A percentile compares a stretch with the other conserved stretches of the same genome.
These are phyloP conservation scores for Capsicum chinense DNA, from an alignment of 257 asterid species.

Conservation along the genomic window DNA sequence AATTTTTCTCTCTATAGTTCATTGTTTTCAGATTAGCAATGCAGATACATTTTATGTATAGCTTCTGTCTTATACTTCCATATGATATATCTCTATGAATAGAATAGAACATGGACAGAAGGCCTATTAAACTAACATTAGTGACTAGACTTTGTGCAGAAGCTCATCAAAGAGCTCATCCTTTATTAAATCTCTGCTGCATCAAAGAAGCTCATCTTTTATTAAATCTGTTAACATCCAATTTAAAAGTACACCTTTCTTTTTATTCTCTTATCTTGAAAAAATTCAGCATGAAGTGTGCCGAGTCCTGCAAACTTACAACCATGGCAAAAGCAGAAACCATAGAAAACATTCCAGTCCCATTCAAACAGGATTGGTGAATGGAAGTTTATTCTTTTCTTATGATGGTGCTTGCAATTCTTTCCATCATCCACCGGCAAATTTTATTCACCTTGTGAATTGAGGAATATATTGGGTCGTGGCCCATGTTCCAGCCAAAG, in stretches of 20 bases:
- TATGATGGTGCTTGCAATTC: neutral
- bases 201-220: no score
- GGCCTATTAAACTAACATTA: no score
- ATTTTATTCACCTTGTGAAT: no score
- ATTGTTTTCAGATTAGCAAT: neutral
- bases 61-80: neutral
- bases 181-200: no score
- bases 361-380: neutral
- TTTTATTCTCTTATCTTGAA: neutral
- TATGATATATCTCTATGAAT: neutral
- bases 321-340: neutral
- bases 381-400: neutral
- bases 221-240: no score
- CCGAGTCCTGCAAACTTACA: neutral
- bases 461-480: no score
- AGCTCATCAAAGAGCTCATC: no score
- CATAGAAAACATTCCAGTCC: slow-evolving; percentile 6
- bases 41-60: neutral
- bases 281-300: neutral
- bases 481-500: no score
- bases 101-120: neutral
- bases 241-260: neutral
- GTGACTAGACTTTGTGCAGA: no score
- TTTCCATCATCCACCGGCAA: neutral
- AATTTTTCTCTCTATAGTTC: neutral